Evolutionary conservation across 2,329 filamentous ascomycete genomes (phyloP).

Genomic region (Paraphoma chrysanthemicola): DNA sequence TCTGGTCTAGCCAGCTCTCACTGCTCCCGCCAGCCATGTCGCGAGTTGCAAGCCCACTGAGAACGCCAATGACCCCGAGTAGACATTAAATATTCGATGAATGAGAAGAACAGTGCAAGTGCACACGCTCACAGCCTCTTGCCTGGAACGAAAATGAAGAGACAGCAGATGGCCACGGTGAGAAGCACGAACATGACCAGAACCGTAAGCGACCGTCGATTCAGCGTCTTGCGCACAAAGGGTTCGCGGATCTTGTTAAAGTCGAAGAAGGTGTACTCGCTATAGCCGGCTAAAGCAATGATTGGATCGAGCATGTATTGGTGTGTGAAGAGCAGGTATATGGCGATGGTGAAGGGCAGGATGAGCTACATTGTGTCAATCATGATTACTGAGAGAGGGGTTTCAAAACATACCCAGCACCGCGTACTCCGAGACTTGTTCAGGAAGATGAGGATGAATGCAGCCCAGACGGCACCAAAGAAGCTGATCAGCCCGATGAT

Average conservation of each 20-base stretch:
- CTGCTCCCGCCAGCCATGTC: background rate
- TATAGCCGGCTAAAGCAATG: constrained; percentile 85
- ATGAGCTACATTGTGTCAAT: constrained; percentile 65
- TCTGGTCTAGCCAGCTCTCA: background rate
- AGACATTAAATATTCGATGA: constrained; percentile 28
- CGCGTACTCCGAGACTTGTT: constrained; percentile 75
- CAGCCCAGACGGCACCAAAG: constrained; percentile 93
- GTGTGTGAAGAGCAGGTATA: constrained; percentile 77
- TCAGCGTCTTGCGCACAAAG: constrained; percentile 85
- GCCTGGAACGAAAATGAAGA: constrained; percentile 96
- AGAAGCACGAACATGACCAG: constrained; percentile 76
- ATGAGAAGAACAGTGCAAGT: constrained; percentile 4
- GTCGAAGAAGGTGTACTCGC: constrained; percentile 95
- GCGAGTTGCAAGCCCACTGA: background rate
- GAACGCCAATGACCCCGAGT: constrained; percentile 18
- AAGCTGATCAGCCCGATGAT: constrained; percentile 85
- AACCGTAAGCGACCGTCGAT: constrained; percentile 83
- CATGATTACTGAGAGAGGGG: background rate
- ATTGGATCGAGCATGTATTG: constrained; percentile 95
- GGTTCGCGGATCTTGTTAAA: constrained; percentile 89
- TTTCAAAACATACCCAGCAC: constrained; percentile 75
- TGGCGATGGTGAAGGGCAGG: constrained; percentile 87
- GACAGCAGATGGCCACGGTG: constrained; percentile 80
- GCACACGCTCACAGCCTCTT: constrained; percentile 67
- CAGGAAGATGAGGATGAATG: constrained; percentile 91